These are phyloP conservation scores for Spizellomyces punctatus DNA, from an alignment of 192 early-diverging fungal genomes.

Conservation along the genomic window DNA sequence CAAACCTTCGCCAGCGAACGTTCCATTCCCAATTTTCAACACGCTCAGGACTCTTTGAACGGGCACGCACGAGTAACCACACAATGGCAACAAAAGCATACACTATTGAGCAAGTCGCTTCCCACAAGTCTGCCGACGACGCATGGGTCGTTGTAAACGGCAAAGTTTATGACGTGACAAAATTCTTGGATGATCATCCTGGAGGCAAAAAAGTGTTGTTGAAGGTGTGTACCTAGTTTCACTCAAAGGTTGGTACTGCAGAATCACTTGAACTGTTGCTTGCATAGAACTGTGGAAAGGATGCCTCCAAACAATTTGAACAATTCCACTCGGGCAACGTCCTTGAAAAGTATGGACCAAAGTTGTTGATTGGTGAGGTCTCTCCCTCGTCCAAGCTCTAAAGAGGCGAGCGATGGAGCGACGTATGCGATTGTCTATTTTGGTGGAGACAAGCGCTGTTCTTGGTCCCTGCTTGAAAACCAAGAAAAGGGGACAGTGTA, in stretches of 20 bases:
- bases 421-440: no score
- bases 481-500: no score
- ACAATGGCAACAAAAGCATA: conserved; percentile 27
- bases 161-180: conserved; percentile 52
- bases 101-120: conserved; percentile 68
- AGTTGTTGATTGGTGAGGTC: conserved; percentile 56
- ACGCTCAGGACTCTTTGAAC: no score
- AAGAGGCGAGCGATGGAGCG: neutral
- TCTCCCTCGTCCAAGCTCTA: conserved; percentile 39
- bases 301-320: conserved; percentile 83
- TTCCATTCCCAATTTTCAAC: no score
- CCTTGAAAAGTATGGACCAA: conserved; percentile 63
- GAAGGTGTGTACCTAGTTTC: conserved; percentile 40
- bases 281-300: conserved; percentile 68
- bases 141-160: conserved; percentile 72
- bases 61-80: no score
- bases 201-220: conserved; percentile 70
- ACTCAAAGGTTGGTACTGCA: conserved; percentile 15
- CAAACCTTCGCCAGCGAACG: no score
- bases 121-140: conserved; percentile 69
- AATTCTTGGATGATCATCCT: conserved; percentile 46
- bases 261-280: conserved; percentile 55
- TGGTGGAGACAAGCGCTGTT: no score
- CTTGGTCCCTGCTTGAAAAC: no score
- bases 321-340: conserved; percentile 73